A percentile compares a stretch with the other conserved stretches of the same genome.
Evolutionary conservation across 208 protist species (phyloP).

Genomic region (Leptomonas pyrrhocoris): DNA sequence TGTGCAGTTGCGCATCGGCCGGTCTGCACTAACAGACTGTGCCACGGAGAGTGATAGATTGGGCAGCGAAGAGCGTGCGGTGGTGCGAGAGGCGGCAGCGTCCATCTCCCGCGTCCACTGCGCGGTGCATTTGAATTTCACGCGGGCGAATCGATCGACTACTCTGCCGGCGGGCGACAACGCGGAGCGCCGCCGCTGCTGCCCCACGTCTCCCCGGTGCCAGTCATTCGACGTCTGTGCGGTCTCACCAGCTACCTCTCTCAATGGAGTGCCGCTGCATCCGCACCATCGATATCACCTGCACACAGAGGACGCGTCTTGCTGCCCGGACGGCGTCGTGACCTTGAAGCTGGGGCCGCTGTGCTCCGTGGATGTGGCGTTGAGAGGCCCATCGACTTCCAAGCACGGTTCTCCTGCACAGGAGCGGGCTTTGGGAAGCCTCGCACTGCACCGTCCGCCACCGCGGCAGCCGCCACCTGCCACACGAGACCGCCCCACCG

Average conservation of each 20-base stretch:
- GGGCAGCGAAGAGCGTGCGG: not conserved
- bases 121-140: conserved; percentile 23
- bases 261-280: conserved; percentile 40
- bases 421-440: not conserved
- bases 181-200: not conserved
- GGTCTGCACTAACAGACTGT: not conserved
- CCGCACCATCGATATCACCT: conserved; percentile 51
- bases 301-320: conserved; percentile 1
- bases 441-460: not conserved
- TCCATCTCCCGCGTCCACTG: conserved; percentile 32
- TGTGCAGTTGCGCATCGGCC: conserved; percentile 16
- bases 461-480: not conserved
- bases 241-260: conserved; percentile 8
- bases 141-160: not conserved
- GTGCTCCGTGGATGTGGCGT: conserved; percentile 27
- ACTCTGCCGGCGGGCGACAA: not conserved
- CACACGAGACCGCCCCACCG: not conserved
- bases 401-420: not conserved
- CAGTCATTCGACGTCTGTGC: conserved; percentile 31
- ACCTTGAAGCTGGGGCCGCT: conserved; percentile 21
- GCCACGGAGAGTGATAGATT: too few species aligned
- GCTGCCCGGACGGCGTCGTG: conserved; percentile 6
- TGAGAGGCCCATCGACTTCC: not conserved
- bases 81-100: not conserved
- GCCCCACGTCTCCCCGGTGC: not conserved